Percentiles rank a stretch among this genome's conserved stretches.
phyloP scores from a whole-genome alignment of 345 rosid species.

The Boechera divaricarpa region DNA sequence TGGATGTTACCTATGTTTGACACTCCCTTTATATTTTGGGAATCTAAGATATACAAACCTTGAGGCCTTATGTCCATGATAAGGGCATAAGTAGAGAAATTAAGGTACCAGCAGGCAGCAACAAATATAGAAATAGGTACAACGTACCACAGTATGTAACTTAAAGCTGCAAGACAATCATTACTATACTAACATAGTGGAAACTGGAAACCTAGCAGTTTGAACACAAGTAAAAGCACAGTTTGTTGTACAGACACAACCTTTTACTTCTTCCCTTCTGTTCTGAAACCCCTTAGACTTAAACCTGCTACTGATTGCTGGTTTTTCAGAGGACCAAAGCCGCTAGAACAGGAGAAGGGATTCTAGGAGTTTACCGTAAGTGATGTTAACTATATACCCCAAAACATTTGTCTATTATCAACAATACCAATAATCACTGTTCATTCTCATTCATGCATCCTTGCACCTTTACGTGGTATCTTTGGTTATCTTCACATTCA shows the following conservation, averaged over 20 bases:
- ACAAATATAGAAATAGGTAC: not conserved
- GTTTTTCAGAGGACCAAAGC: not conserved
- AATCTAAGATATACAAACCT: no score
- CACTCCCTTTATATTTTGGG: no score
- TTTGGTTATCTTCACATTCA: constrained; percentile 1
- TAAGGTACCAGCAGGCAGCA: not conserved
- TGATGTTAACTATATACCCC: not conserved
- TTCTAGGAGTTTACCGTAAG: not conserved
- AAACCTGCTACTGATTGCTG: not conserved
- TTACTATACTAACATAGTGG: not conserved
- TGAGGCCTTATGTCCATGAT: no score
- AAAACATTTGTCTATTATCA: not conserved
- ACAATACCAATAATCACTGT: not conserved
- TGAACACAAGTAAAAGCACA: not conserved
- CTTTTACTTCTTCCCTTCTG: constrained; percentile 4
- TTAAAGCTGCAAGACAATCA: not conserved
- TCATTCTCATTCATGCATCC: constrained; percentile 5
- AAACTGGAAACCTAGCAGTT: constrained; percentile 5
- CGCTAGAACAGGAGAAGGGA: not conserved
- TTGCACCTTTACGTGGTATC: not conserved
- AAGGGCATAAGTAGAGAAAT: not conserved
- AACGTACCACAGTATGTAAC: not conserved
- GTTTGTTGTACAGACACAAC: not conserved
- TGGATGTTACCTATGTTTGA: not conserved
- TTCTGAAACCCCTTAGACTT: not conserved